Percentiles rank a stretch among this genome's conserved stretches.
phyloP scores from a whole-genome alignment of 441 rosid genomes.

The Raphanus hybrid region DNA sequence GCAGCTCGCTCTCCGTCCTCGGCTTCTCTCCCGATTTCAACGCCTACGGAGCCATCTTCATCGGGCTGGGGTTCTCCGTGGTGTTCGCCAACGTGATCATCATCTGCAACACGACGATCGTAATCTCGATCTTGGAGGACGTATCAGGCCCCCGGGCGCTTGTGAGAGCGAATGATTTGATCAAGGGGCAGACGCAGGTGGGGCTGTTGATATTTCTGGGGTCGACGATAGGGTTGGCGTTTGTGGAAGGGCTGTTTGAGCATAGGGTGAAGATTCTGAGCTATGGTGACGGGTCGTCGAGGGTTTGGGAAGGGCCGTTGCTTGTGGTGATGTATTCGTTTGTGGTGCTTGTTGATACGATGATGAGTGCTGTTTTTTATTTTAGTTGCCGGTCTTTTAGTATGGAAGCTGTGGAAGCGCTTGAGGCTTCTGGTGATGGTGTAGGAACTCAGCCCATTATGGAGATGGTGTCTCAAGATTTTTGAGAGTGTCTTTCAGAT shows the following conservation, averaged over 20 bases:
- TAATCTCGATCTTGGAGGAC: conserved; percentile 86
- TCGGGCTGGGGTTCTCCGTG: conserved; percentile 76
- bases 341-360: conserved; percentile 79
- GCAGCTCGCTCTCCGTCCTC: conserved; percentile 58
- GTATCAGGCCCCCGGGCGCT: conserved; percentile 80
- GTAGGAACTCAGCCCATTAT: conserved; percentile 18
- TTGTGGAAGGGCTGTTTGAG: conserved; percentile 89
- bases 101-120: conserved; percentile 73
- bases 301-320: conserved; percentile 97
- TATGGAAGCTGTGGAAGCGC: conserved; percentile 41
- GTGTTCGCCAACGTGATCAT: conserved; percentile 79
- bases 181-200: conserved; percentile 92
- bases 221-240: conserved; percentile 78
- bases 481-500: conserved; percentile 1
- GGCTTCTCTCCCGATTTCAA: conserved; percentile 64
- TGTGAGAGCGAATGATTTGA: conserved; percentile 64
- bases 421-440: conserved; percentile 34
- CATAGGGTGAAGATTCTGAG: conserved; percentile 88
- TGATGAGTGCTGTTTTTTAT: conserved; percentile 91
- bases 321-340: conserved; percentile 87
- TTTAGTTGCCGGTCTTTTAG: conserved; percentile 77
- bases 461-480: conserved; percentile 27
- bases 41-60: conserved; percentile 57
- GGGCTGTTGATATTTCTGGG: conserved; percentile 86
- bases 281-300: conserved; percentile 90